A percentile compares a stretch with the other conserved stretches of the same genome.
Conservation (phyloP, 2,329 filamentous ascomycete genomes). For the Pseudopyrenochaeta lycopersici region DNA sequence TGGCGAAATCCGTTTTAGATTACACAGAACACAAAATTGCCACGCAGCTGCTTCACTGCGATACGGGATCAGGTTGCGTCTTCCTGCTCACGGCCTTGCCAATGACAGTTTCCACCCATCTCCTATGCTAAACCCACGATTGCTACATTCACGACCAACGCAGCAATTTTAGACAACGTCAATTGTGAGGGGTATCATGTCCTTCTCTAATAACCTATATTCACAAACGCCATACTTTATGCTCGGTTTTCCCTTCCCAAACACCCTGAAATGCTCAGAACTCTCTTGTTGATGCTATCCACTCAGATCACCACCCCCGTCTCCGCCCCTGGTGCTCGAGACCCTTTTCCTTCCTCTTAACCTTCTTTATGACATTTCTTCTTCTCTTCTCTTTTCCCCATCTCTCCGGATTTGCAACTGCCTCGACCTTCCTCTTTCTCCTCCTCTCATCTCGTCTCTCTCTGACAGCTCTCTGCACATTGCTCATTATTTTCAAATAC, state of each 20-base stretch:
- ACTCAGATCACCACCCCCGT: conserved; percentile 68
- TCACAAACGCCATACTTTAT: not conserved
- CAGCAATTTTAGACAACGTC: too few species aligned
- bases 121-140: too few species aligned
- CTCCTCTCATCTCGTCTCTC: conserved; percentile 76
- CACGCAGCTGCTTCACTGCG: not conserved
- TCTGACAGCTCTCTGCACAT: conserved; percentile 77
- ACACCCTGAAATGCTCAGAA: not conserved
- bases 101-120: not conserved
- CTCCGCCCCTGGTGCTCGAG: conserved; percentile 75
- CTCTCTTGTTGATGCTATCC: not conserved
- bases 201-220: too few species aligned
- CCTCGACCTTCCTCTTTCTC: conserved; percentile 88
- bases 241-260: not conserved
- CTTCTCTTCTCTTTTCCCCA: conserved; percentile 76
- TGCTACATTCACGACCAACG: too few species aligned
- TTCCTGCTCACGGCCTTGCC: not conserved
- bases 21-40: not conserved
- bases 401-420: conserved; percentile 84
- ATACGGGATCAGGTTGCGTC: conserved; percentile 1
- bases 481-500: conserved; percentile 78
- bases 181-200: too few species aligned
- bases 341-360: conserved; percentile 75
- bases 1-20: not conserved
- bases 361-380: conserved; percentile 66